Base-by-base conservation (phyloP, 257 asterid species). In the Gentiana straminea region DNA sequence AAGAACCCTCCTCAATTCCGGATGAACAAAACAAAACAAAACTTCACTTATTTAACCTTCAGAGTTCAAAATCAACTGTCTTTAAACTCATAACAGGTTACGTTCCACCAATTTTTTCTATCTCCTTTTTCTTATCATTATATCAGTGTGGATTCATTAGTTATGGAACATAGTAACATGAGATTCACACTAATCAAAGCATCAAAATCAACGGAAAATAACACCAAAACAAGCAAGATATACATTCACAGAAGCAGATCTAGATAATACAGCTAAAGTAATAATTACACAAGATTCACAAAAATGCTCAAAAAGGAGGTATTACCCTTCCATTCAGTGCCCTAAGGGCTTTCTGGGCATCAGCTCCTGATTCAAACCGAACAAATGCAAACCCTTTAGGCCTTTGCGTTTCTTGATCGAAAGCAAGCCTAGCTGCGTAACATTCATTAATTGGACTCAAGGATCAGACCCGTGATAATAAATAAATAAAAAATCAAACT, bases 301-400 rank as follows among this genome's bases (percentile, higher is more conserved):
- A 12, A 53, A 5, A 15, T 2, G 1, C 13, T 8, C 44, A 2
- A 33, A 52, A 5, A 7, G 38, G 39, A 54, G 49, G 15, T 10
- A 3, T 39, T 73, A 85, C 94, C 85, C 78, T 74, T 73, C 86
- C 84, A 64, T 74, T 79, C 80, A 89, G 63, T 67, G 85, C 75
- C 66, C 66, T 79, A 51, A 77, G 52, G 5, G 95, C 94, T 53
- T 76, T 79, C 45, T 61, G 81, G 5, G 85, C 94, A 62, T 81
- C 81, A 41, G 65, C 41, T 60, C 80, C 86, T 6, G 84, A 68
- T 5, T 57, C 81, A 73, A 82, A 86, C 70, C 62, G 73, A 37
- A 82, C 86, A 60, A 84, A 90, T 61, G 85, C 94, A 67, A 84
- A 90, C 55, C 96, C 94, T 65, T 82, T 83, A 9, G 75, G 83